phyloP scores from a whole-genome alignment of 202 grass and related monocot species.

The Bolboschoenoplectus hybrid region DNA sequence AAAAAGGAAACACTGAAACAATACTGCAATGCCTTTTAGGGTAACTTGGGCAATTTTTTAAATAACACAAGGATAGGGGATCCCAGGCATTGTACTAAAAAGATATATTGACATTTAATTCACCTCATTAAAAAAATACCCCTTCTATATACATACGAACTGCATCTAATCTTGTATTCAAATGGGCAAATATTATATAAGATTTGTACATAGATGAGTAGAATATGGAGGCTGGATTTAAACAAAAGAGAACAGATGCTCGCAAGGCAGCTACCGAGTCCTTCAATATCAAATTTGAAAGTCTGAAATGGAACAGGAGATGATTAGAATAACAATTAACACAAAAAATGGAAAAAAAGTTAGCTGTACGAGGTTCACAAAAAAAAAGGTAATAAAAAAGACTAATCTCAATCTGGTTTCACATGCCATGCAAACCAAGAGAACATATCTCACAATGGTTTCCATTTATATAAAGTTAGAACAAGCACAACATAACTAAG shows the following conservation, averaged over 20 bases:
- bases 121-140: background rate
- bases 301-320: conserved; percentile 48
- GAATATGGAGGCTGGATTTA: conserved; percentile 92
- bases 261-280: conserved; percentile 57
- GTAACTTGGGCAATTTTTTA: background rate
- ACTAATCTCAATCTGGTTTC: background rate
- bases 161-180: conserved; percentile 18
- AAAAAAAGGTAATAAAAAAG: background rate
- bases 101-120: too few species aligned
- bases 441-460: background rate
- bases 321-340: conserved; percentile 15
- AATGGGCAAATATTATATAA: conserved; percentile 37
- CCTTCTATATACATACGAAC: background rate
- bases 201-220: conserved; percentile 82
- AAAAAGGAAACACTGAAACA: too few species aligned
- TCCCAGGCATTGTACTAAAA: background rate
- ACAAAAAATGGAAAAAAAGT: background rate
- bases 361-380: background rate
- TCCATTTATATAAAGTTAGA: background rate
- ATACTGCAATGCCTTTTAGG: background rate
- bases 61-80: background rate
- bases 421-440: conserved; percentile 10
- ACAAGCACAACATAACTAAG: background rate
- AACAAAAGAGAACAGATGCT: conserved; percentile 76
- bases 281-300: conserved; percentile 72